Conservation (phyloP, 352 stramenopile genomes). For the Pythium aristosporum region DNA sequence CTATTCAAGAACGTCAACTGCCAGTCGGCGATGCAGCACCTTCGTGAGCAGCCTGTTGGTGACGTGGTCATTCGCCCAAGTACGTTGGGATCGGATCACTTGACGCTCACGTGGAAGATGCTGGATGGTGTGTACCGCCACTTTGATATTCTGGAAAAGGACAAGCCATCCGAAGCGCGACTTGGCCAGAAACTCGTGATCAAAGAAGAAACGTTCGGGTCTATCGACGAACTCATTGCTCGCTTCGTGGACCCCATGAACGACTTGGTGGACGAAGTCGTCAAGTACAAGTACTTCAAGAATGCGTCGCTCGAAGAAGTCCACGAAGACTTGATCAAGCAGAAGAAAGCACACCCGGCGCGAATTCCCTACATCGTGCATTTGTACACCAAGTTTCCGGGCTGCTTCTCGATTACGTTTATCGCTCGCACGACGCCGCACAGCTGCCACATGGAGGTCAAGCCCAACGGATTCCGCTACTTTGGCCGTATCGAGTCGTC, state of each 20-base stretch:
- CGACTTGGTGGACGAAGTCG: constrained; percentile 80
- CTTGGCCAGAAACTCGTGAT: constrained; percentile 81
- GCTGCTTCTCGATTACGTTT: constrained; percentile 90
- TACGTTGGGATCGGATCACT: constrained; percentile 78
- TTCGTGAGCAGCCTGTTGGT: constrained; percentile 74
- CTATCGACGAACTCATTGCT: constrained; percentile 87
- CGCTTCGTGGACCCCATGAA: constrained; percentile 90
- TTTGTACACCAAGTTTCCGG: constrained; percentile 84
- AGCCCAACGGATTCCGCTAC: constrained; percentile 81
- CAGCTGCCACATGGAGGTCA: constrained; percentile 88
- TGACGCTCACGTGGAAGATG: constrained; percentile 90
- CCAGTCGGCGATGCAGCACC: constrained; percentile 73
- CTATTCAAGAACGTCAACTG: constrained; percentile 89
- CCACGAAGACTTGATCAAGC: constrained; percentile 85
- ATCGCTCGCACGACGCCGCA: constrained; percentile 79
- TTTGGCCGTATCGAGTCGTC: constrained; percentile 87
- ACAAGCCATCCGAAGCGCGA: constrained; percentile 84
- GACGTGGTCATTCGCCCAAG: constrained; percentile 87
- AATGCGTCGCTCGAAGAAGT: constrained; percentile 66
- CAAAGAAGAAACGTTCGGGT: constrained; percentile 86
- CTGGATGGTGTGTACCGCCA: constrained; percentile 84
- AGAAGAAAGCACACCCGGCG: constrained; percentile 85
- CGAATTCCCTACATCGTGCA: constrained; percentile 85
- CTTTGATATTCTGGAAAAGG: constrained; percentile 86
- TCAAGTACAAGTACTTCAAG: constrained; percentile 88